Base-by-base conservation (phyloP, 2,329 filamentous ascomycete genomes). In the Fusarium tjaetaba region DNA sequence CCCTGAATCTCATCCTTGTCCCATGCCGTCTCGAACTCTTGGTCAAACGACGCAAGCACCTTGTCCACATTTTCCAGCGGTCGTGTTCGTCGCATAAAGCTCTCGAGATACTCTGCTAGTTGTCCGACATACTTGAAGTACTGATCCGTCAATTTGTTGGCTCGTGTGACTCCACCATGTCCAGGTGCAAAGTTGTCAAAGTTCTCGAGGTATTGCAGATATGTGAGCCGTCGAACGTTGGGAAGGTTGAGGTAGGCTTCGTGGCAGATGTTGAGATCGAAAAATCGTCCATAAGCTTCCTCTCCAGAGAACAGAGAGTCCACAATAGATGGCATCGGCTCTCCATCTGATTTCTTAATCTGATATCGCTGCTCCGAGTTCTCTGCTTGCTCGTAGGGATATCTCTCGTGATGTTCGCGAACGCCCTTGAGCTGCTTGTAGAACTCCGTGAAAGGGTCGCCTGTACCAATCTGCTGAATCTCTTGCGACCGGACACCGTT, bases 301-400 rank as follows among this genome's bases (percentile, higher is more conserved):
- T 99, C 97, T 70, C 96, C 96, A 0, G 95, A 97, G 82, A 99
- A 99, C 86, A 98, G 93, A 65, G 90, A 91, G 79, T 98, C 96
- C 53, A 98, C 92, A 59, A 95, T 90, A 48, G 89, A 90, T 8
- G 88, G 87, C 63, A 89, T 82, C 3, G 87, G 85, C 52, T 92
- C 90, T 73, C 92, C 91, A 48, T 91, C 90, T 46, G 88, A 85
- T 65, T 88, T 89, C 79, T 91, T 88, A 51, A 84, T 88, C 81
- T 95, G 94, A 86, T 99, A 99, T 41, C 95, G 93, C 76, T 92
- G 90, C 84, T 99, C 97, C 20, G 97, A 90, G 78, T 98, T 98
- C 82, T 99, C 96, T 53, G 97, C 94, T 36, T 94, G 94, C 81
- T 98, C 94, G 83, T 97, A 97, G 2, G 96, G 96, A 79, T 99